Percentiles rank a stretch among this genome's conserved stretches.
Conservation (phyloP, 352 stramenopile genomes). For the Phytophthora fragariae region DNA sequence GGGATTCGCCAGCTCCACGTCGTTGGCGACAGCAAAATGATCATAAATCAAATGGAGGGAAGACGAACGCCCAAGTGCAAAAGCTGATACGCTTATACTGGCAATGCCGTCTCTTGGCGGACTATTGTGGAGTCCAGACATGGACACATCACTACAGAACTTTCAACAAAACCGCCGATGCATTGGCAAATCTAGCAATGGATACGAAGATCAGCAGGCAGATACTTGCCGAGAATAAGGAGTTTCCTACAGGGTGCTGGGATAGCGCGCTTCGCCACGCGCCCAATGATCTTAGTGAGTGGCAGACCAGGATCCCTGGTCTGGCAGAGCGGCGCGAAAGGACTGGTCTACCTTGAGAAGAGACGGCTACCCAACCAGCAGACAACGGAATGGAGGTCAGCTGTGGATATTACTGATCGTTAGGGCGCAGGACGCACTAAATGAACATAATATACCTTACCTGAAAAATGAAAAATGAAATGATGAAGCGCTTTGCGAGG, state of each 20-base stretch:
- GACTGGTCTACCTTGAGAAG: too few species aligned
- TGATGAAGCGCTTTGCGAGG: too few species aligned
- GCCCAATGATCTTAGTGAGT: too few species aligned
- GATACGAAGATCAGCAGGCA: not conserved
- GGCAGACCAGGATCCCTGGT: too few species aligned
- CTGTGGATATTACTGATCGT: too few species aligned
- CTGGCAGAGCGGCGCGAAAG: too few species aligned
- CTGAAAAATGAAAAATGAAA: too few species aligned
- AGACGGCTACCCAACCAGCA: too few species aligned
- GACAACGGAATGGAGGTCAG: too few species aligned
- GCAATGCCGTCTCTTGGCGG: not conserved
- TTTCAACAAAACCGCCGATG: not conserved
- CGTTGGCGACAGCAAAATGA: not conserved
- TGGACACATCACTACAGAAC: not conserved
- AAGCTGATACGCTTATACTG: not conserved
- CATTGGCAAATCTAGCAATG: not conserved
- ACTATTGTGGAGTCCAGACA: not conserved
- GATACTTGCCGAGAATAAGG: not conserved
- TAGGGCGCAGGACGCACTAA: too few species aligned
- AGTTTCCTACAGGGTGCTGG: not conserved
- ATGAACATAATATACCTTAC: too few species aligned
- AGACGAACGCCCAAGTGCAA: not conserved
- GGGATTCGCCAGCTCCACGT: not conserved
- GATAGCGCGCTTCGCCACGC: not conserved
- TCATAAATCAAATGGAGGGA: not conserved